Conservation (phyloP, 495 filamentous ascomycete genomes). For the Penicillium flavigenum region DNA sequence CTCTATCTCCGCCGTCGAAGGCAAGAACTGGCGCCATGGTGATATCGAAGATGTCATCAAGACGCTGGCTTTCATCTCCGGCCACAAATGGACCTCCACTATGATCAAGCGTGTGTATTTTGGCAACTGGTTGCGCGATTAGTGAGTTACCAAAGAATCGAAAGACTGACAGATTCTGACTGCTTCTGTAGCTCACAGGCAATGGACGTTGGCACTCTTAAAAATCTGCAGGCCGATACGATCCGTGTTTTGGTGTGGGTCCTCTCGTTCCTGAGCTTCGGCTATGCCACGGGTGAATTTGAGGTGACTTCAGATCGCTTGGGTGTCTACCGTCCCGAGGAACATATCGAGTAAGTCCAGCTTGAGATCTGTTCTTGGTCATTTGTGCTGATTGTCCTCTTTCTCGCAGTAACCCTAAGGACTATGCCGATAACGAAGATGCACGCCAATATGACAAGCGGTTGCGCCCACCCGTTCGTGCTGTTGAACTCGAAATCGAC, state of each 20-base stretch:
- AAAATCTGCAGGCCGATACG: conserved; percentile 82
- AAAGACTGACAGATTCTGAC: conserved; percentile 15
- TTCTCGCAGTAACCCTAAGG: conserved; percentile 65
- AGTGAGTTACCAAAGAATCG: conserved; percentile 29
- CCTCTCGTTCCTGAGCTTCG: conserved; percentile 87
- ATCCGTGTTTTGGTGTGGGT: conserved; percentile 91
- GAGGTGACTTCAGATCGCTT: conserved; percentile 91
- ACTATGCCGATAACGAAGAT: conserved; percentile 86
- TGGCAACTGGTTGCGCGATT: conserved; percentile 59
- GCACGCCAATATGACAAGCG: conserved; percentile 82
- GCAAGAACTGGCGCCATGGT: conserved; percentile 95
- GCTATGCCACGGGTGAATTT: conserved; percentile 95
- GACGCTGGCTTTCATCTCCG: conserved; percentile 79
- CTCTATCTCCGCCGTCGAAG: conserved; percentile 88
- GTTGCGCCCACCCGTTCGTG: conserved; percentile 71
- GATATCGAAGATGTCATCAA: conserved; percentile 96
- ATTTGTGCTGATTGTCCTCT: conserved; percentile 1
- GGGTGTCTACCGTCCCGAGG: conserved; percentile 90
- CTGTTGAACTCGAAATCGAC: conserved; percentile 79
- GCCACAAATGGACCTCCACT: conserved; percentile 92
- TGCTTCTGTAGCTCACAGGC: conserved; percentile 69
- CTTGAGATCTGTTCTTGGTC: background rate
- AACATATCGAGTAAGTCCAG: conserved; percentile 70
- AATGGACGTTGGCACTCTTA: conserved; percentile 87
- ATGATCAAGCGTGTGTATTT: conserved; percentile 91